Evolutionary conservation across 495 filamentous ascomycete genomes (phyloP).

Genomic region (Lindgomyces ingoldianus): DNA sequence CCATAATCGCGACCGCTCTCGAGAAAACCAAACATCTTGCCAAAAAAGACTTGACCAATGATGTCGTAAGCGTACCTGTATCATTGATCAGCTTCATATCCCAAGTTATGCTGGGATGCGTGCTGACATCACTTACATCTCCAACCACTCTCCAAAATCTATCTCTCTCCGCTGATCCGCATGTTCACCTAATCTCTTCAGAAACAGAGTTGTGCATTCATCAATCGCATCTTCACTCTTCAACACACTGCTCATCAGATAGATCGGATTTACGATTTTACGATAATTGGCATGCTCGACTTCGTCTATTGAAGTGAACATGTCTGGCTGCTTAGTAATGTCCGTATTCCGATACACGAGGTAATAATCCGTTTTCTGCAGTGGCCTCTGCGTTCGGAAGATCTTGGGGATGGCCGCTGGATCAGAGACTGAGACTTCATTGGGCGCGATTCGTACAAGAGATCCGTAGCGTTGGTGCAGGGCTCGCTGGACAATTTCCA

Average conservation of each 20-base stretch:
- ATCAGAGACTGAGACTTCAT: conserved; percentile 13
- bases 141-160: conserved; percentile 23
- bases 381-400: conserved; percentile 2
- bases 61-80: conserved; percentile 59
- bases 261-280: conserved; percentile 4
- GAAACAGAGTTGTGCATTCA: conserved; percentile 1
- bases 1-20: conserved; percentile 50
- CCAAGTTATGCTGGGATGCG: neutral
- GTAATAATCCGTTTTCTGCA: conserved; percentile 15
- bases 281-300: conserved; percentile 4
- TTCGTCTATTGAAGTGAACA: conserved; percentile 16
- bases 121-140: conserved; percentile 6
- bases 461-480: conserved; percentile 7
- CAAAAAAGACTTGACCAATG: conserved; percentile 67
- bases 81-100: neutral
- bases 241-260: conserved; percentile 12
- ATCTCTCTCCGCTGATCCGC: conserved; percentile 1
- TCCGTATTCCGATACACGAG: neutral
- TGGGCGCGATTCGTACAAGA: conserved; percentile 14
- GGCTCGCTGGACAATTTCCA: conserved; percentile 1
- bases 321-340: conserved; percentile 15
- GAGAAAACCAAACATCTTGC: conserved; percentile 54
- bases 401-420: conserved; percentile 2
- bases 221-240: conserved; percentile 17
- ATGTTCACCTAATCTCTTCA: conserved; percentile 1